Base-by-base conservation (phyloP, 306 rosid species). In the Quercus dentata region DNA sequence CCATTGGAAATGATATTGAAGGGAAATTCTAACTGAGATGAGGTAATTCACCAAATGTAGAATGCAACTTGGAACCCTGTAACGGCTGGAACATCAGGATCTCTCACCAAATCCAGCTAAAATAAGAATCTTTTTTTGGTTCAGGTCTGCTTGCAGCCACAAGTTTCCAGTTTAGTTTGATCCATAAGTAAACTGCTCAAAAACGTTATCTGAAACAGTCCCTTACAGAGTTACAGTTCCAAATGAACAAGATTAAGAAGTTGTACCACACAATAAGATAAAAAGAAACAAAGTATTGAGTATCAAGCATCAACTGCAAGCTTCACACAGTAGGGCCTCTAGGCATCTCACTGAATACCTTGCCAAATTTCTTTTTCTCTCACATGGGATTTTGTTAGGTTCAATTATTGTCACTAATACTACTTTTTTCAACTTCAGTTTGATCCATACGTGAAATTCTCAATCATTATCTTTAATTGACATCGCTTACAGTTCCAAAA, bases 51-150 rank as follows among this genome's bases (percentile, higher is more conserved):
- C 52, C 72, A 68, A 38, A 25, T 68, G 72, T 35, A 68, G 72
- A 68, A 68, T 68, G 72, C 54, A 68, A 68, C 72, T 68, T 68
- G 51, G 21, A 68, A 68, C 52, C 72, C n/a, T 68, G 72, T 35
- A 19, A 35, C 20, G 41, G 72, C 46, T 68, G 27, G 52, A 35
- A 68, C 72, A 68, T 68, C 72, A 68, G 52, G 52, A 68, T 68
- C 72, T 14, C 72, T 23, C 52, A 68, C 72, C 72, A 68, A 35
- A 68, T 68, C 72, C 72, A 68, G 52, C 72, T 67, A 67, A 18
- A 2, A 17, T 6, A 13, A 62, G 65, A 25, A 59, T 59, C 14
- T 33, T 30, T 17, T 17, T 21, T 12, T 61, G 31, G 67, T 61
- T 61, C 33, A 12, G 19, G 5, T 9, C 15, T 11, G 54, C 27